These are phyloP conservation scores for Ramularia collo-cygni DNA, from an alignment of 2,329 filamentous ascomycete genomes.

Conservation along the genomic window DNA sequence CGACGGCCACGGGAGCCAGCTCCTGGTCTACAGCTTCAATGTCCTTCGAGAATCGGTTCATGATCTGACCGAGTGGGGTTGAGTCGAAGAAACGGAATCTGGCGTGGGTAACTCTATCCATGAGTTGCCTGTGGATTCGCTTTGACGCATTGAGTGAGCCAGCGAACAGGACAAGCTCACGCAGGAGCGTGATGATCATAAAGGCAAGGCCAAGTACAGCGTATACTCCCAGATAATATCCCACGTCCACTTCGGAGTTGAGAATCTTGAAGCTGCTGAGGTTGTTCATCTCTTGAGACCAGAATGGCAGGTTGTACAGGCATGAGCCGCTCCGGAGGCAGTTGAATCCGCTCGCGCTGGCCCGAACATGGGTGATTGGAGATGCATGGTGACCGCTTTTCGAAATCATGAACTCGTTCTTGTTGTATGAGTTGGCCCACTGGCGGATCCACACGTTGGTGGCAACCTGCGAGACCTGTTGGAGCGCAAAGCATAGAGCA, in stretches of 20 bases:
- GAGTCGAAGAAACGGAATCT: slow-evolving; percentile 98
- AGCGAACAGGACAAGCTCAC: slow-evolving; percentile 85
- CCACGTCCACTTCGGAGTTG: slow-evolving; percentile 55
- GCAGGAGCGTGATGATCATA: slow-evolving; percentile 70
- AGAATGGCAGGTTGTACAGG: slow-evolving; percentile 37
- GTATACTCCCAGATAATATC: slow-evolving; percentile 79
- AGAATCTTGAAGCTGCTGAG: slow-evolving; percentile 15
- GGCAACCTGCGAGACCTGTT: slow-evolving; percentile 78
- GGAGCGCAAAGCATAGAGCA: slow-evolving; percentile 64
- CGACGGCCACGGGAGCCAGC: slow-evolving; percentile 84
- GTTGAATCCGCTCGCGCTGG: slow-evolving; percentile 37
- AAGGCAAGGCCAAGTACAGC: slow-evolving; percentile 71
- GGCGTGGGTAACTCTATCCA: slow-evolving; percentile 73
- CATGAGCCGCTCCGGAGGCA: slow-evolving; percentile 47
- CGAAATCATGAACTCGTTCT: slow-evolving; percentile 38
- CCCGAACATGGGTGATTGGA: slow-evolving; percentile 37
- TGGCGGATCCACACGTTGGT: slow-evolving; percentile 92
- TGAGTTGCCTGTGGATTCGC: slow-evolving; percentile 71
- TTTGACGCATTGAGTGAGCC: slow-evolving; percentile 84
- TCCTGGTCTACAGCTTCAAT: slow-evolving; percentile 93
- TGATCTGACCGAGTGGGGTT: slow-evolving; percentile 88
- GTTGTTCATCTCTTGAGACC: slow-evolving; percentile 14
- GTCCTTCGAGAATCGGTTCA: slow-evolving; percentile 98
- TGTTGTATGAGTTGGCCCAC: slow-evolving; percentile 82
- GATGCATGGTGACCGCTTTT: slow-evolving; percentile 16